Percentiles rank a stretch among this genome's conserved stretches.
phyloP scores from a whole-genome alignment of 805 yeast species.

The Barnettozyma salicaria region DNA sequence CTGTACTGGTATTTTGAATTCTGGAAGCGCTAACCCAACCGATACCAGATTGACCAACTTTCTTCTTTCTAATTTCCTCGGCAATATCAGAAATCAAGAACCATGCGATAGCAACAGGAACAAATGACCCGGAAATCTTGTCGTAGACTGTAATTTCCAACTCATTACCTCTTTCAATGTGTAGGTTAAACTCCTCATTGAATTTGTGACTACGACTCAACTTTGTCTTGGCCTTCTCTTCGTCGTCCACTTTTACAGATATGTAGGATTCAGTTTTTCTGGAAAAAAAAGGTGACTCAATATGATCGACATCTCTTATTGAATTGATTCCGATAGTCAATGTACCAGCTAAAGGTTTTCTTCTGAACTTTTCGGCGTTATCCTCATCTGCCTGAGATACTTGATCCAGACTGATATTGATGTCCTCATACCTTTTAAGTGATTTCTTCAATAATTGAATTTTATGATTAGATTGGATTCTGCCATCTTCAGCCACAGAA shows the following conservation, averaged over 20 bases:
- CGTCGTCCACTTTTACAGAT: slow-evolving; percentile 82
- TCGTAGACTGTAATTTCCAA: slow-evolving; percentile 85
- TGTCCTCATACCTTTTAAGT: slow-evolving; percentile 80
- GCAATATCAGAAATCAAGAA: slow-evolving; percentile 83
- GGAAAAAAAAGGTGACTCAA: slow-evolving; percentile 74
- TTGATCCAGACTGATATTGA: slow-evolving; percentile 65
- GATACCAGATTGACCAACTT: slow-evolving; percentile 69
- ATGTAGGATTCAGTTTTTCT: slow-evolving; percentile 77
- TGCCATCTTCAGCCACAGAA: slow-evolving; percentile 85
- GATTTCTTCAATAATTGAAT: slow-evolving; percentile 79
- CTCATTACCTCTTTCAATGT: slow-evolving; percentile 88
- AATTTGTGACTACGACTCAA: slow-evolving; percentile 72
- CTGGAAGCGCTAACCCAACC: slow-evolving; percentile 89
- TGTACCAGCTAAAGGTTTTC: slow-evolving; percentile 80
- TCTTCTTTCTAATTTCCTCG: slow-evolving; percentile 89
- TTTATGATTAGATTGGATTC: slow-evolving; percentile 76
- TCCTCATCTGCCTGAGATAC: slow-evolving; percentile 55
- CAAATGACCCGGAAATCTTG: slow-evolving; percentile 52
- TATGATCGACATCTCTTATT: slow-evolving; percentile 87
- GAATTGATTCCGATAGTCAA: slow-evolving; percentile 69
- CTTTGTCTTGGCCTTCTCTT: slow-evolving; percentile 69
- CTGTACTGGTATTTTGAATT: slow-evolving; percentile 27
- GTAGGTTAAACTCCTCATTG: slow-evolving; percentile 75
- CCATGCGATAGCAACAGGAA: slow-evolving; percentile 94
- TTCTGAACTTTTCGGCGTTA: slow-evolving; percentile 59